Evolutionary conservation across 140 eudicot species (phyloP), one percentile per base, ranked within the genome.

Genomic region (Flaveria floridana): DNA sequence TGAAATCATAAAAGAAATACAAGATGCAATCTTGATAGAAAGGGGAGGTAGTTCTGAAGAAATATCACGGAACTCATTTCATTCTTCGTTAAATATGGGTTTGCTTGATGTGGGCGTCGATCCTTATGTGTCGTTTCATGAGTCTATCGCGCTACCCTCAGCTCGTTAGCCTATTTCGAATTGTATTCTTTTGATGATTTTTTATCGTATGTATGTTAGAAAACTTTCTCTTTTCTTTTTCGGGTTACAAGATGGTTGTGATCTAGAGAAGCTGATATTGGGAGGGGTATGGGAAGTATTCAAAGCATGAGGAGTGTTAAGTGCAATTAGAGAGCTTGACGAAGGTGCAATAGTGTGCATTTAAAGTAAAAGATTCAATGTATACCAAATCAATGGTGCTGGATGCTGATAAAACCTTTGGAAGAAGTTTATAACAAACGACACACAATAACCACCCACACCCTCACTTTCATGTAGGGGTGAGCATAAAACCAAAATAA

Each of bases 1-100:
- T 3, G 97, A 93, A 81, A 91, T 93, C 8, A 85, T 90, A 9
- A 93, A 93, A 66, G 98, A 93, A 79, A 84, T 93, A 39, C 98
- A 93, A 79, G 98, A 93, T 76, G 98, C 98, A 19, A 84, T 90
- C 75, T 64, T 81, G 18, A 88, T 93, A 26, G 97, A 93, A 77
- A 85, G 83, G 71, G 96, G 92, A 71, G 94, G 91, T 16, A 86
- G 85, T 66, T 93, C 99, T 9, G 96, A 87, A 68, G 97, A 90
- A 16, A 75, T 90, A 48, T 93, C 99, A 5, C 82, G 88, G 72
- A 91, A 88, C 16, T 83, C 96, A 6, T 59, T 84, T 50, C 44
- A 65, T 37, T 65, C 70, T 65, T 65, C 70, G 3, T 65, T 81
- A 73, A 74, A 93, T 70, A 57, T 82, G 82, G 96, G 91, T 5